Conservation (phyloP, 805 yeast species). For the Candida cerambycidarum region DNA sequence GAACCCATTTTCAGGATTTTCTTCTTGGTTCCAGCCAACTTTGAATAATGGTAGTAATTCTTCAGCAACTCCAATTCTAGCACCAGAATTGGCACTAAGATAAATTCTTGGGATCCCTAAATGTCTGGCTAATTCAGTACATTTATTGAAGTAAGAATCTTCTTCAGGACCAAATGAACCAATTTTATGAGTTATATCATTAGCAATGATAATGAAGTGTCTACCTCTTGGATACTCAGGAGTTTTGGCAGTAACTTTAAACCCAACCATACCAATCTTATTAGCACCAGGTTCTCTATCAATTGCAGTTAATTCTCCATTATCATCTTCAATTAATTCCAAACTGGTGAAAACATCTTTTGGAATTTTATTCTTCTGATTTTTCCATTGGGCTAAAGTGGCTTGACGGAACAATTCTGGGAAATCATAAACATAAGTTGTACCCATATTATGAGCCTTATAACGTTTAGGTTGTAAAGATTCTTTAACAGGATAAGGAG, state of each 20-base stretch:
- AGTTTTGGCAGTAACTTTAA: slow-evolving; percentile 85
- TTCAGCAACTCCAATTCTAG: slow-evolving; percentile 97
- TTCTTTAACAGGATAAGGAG: slow-evolving; percentile 97
- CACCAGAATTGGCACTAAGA: slow-evolving; percentile 98
- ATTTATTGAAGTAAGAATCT: slow-evolving; percentile 87
- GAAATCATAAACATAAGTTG: slow-evolving; percentile 97
- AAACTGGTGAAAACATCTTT: slow-evolving; percentile 74
- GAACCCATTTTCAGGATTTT: slow-evolving; percentile 82
- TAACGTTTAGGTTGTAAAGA: slow-evolving; percentile 98
- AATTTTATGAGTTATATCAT: slow-evolving; percentile 95
- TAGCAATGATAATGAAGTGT: slow-evolving; percentile 88
- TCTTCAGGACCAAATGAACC: slow-evolving; percentile 99
- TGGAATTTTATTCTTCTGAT: slow-evolving; percentile 56
- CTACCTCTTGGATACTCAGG: slow-evolving; percentile 98
- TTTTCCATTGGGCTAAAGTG: slow-evolving; percentile 80
- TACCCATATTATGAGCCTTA: slow-evolving; percentile 97
- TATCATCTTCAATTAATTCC: slow-evolving; percentile 84
- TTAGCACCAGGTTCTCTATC: slow-evolving; percentile 96
- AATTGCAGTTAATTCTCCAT: slow-evolving; percentile 79
- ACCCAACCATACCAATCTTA: slow-evolving; percentile 96
- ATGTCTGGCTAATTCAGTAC: slow-evolving; percentile 86
- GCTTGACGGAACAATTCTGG: slow-evolving; percentile 98
- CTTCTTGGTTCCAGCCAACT: slow-evolving; percentile 88
- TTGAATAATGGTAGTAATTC: slow-evolving; percentile 86
- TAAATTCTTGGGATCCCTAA: slow-evolving; percentile 94